phyloP scores from a whole-genome alignment of 2,329 filamentous ascomycete genomes.

The Biscogniauxia mediterranea region DNA sequence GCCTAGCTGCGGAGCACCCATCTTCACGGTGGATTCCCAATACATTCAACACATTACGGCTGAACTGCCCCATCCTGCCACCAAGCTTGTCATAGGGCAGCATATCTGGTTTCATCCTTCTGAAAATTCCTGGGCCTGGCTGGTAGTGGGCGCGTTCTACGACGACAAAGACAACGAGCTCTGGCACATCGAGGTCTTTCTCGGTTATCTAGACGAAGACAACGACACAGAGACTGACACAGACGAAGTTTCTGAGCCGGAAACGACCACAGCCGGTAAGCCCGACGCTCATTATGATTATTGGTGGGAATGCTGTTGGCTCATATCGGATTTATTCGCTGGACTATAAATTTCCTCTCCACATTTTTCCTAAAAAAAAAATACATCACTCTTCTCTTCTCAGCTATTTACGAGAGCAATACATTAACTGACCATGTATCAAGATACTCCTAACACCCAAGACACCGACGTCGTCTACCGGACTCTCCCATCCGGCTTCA shows the following conservation, averaged over 20 bases:
- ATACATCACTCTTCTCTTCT: background rate
- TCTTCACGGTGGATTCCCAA: slow-evolving; percentile 29
- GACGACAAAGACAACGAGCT: slow-evolving; percentile 40
- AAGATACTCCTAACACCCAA: background rate
- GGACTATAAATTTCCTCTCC: background rate
- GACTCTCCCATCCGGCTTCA: background rate
- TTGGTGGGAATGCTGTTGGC: background rate
- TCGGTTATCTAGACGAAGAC: slow-evolving; percentile 24
- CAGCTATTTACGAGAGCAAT: background rate
- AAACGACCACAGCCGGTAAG: slow-evolving; percentile 6
- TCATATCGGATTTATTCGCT: background rate
- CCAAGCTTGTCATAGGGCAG: slow-evolving; percentile 45
- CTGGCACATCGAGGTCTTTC: slow-evolving; percentile 48
- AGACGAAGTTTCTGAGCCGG: slow-evolving; percentile 4
- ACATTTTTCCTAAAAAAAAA: background rate
- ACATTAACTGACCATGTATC: background rate
- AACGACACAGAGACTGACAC: slow-evolving; percentile 3
- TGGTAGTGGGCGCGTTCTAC: slow-evolving; percentile 48
- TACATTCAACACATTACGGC: slow-evolving; percentile 1
- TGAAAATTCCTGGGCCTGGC: slow-evolving; percentile 43
- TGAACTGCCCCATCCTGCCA: slow-evolving; percentile 44
- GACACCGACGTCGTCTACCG: slow-evolving; percentile 7
- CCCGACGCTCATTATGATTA: background rate
- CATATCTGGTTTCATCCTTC: slow-evolving; percentile 35
- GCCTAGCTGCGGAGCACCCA: slow-evolving; percentile 9